Conservation (phyloP, 2,329 filamentous ascomycete species). For the Anthostomella pinea region DNA sequence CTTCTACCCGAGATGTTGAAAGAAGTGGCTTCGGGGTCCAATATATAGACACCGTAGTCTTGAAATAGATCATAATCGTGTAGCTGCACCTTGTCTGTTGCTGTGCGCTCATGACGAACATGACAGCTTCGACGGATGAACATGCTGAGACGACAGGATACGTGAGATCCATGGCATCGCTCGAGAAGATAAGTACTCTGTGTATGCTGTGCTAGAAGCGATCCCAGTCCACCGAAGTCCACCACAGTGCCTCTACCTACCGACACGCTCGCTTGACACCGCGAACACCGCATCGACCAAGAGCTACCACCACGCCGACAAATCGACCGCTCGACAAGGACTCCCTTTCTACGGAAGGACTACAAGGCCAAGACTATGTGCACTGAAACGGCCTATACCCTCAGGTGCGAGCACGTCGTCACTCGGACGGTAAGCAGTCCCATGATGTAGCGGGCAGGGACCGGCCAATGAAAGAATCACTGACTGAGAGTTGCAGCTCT, state of each 20-base stretch:
- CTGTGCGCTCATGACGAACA: background rate
- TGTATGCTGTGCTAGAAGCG: too few species aligned
- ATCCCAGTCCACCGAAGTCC: too few species aligned
- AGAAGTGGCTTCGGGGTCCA: background rate
- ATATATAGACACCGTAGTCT: background rate
- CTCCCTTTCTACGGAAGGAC: slow-evolving; percentile 1
- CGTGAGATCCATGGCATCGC: background rate
- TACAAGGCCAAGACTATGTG: slow-evolving; percentile 38
- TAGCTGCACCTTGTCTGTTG: background rate
- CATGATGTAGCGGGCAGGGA: too few species aligned
- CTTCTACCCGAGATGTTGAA: background rate
- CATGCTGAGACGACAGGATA: background rate
- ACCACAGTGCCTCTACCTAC: too few species aligned
- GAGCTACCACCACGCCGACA: too few species aligned
- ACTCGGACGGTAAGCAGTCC: too few species aligned
- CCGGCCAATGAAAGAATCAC: too few species aligned
- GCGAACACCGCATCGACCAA: too few species aligned
- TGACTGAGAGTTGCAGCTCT: too few species aligned
- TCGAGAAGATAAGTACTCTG: background rate
- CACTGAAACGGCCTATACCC: slow-evolving; percentile 47
- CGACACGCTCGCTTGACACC: too few species aligned
- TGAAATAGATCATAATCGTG: background rate
- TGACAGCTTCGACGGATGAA: background rate
- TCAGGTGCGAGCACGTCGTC: slow-evolving; percentile 50
- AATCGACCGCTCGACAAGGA: too few species aligned